Evolutionary conservation across 768 basidiomycete species (phyloP).

Genomic region (Termitomyces sp.): DNA sequence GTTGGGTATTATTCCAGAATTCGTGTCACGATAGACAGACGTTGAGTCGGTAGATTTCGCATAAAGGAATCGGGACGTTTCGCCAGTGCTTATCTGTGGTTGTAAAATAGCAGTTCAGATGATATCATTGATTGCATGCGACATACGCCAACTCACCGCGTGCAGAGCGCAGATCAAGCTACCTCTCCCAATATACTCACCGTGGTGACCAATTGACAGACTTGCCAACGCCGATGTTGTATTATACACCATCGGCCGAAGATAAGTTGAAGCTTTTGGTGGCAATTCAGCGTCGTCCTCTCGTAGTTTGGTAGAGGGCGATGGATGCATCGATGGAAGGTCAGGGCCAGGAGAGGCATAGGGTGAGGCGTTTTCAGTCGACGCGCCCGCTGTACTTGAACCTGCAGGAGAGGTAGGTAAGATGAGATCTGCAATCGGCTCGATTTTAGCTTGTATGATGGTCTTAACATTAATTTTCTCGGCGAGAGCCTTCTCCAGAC

Average conservation of each 20-base stretch:
- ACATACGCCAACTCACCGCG: constrained; percentile 25
- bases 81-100: constrained; percentile 28
- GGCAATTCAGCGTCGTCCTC: constrained; percentile 9
- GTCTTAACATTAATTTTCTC: constrained; percentile 9
- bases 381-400: constrained; percentile 15
- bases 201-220: constrained; percentile 38
- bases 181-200: constrained; percentile 45
- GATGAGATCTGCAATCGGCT: constrained; percentile 6
- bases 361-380: constrained; percentile 14
- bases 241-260: constrained; percentile 31
- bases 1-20: constrained; percentile 17
- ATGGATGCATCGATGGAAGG: constrained; percentile 1
- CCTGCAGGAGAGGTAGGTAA: constrained; percentile 12
- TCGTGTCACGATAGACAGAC: constrained; percentile 20
- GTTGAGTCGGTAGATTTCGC: constrained; percentile 34
- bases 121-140: not conserved
- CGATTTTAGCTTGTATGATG: constrained; percentile 3
- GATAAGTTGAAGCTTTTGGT: constrained; percentile 11
- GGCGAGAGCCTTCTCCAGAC: constrained; percentile 20
- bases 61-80: constrained; percentile 30
- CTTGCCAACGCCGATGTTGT: constrained; percentile 36
- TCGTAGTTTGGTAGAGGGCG: not conserved
- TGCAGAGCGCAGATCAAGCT: constrained; percentile 41
- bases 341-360: constrained; percentile 11
- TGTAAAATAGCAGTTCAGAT: not conserved